A percentile compares a stretch with the other conserved stretches of the same genome.
Evolutionary conservation across 2,329 filamentous ascomycete genomes (phyloP).

Genomic region (Colletotrichum phormii): DNA sequence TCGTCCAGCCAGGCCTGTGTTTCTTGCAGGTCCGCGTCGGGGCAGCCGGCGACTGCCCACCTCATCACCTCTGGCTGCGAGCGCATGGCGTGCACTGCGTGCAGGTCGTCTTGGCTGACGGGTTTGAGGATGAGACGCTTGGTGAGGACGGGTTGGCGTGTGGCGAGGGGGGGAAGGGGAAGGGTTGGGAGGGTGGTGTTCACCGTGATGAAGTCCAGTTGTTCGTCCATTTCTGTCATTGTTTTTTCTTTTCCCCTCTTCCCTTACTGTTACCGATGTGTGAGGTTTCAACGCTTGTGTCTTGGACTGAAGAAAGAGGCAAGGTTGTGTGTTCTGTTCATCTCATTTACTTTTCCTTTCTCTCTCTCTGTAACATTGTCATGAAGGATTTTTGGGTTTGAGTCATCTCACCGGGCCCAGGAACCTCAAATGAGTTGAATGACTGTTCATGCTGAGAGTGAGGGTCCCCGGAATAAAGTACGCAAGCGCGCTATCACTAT

Average conservation of each 20-base stretch:
- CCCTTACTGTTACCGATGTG: no score
- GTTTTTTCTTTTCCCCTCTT: not conserved
- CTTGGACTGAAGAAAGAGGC: not conserved
- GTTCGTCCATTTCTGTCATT: conserved; percentile 13
- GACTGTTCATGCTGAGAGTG: not conserved
- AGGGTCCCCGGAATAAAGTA: not conserved
- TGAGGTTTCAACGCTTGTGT: not conserved
- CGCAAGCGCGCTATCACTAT: not conserved
- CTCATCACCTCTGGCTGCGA: conserved; percentile 71
- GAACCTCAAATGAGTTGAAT: not conserved
- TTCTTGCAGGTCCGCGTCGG: conserved; percentile 57
- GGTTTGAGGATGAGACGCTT: conserved; percentile 67
- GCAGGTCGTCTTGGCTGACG: conserved; percentile 60
- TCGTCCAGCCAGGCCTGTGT: conserved; percentile 54
- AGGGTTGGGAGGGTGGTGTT: conserved; percentile 59
- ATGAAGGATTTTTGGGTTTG: not conserved
- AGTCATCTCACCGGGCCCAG: not conserved
- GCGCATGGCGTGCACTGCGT: conserved; percentile 63
- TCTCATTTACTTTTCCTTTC: not conserved
- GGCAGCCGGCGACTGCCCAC: conserved; percentile 59
- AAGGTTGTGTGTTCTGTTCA: not conserved
- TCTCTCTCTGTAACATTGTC: not conserved
- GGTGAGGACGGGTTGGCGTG: conserved; percentile 57
- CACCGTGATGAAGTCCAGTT: conserved; percentile 50
- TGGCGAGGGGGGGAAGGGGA: conserved; percentile 53